A percentile compares a stretch with the other conserved stretches of the same genome.
These are phyloP conservation scores for Verticillium klebahnii DNA, from an alignment of 2,329 filamentous ascomycete species.

Conservation along the genomic window DNA sequence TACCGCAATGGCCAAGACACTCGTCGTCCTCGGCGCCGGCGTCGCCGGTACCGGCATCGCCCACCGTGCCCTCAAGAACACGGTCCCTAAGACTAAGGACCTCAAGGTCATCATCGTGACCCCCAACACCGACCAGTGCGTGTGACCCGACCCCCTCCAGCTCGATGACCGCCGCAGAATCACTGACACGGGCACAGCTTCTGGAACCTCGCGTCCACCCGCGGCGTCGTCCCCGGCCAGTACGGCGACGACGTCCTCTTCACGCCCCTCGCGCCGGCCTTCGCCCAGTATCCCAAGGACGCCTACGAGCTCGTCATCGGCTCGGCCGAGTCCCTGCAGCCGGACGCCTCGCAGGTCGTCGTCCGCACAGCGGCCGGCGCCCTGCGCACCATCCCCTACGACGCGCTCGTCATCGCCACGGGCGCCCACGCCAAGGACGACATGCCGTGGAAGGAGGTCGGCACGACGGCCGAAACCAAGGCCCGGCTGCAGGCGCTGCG, in stretches of 20 bases:
- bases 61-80: conserved; percentile 48
- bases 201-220: conserved; percentile 53
- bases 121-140: conserved; percentile 32
- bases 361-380: conserved; percentile 24
- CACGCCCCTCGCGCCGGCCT: conserved; percentile 37
- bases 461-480: conserved; percentile 36
- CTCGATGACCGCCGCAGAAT: no score
- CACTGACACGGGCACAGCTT: conserved; percentile 33
- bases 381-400: conserved; percentile 34
- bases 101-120: conserved; percentile 49
- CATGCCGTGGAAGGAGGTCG: conserved; percentile 46
- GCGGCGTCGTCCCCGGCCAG: conserved; percentile 44
- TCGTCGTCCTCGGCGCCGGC: conserved; percentile 49
- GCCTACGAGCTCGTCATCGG: conserved; percentile 47
- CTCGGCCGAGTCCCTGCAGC: conserved; percentile 30
- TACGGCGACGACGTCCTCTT: conserved; percentile 43
- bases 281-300: conserved; percentile 38
- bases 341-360: conserved; percentile 28
- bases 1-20: conserved; percentile 39
- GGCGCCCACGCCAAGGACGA: conserved; percentile 37
- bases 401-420: conserved; percentile 50
- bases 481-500: conserved; percentile 30
- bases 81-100: conserved; percentile 31
- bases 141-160: background rate
- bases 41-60: conserved; percentile 46